Percentiles rank a stretch among this genome's conserved stretches.
phyloP scores from a whole-genome alignment of 345 rosid species.

The Capsella bursapastoris region DNA sequence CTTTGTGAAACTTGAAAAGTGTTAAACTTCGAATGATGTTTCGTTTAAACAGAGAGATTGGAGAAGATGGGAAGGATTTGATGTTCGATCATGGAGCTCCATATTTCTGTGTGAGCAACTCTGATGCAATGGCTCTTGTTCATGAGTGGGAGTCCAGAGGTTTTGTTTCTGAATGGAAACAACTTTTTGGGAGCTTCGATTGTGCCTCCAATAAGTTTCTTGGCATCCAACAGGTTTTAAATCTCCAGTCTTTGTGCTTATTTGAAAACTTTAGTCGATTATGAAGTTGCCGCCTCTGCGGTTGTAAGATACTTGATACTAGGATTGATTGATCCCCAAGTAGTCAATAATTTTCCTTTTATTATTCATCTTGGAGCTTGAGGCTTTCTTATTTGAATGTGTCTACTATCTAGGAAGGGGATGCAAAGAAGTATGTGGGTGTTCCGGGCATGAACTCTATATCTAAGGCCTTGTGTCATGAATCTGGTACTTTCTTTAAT shows the following conservation, averaged over 20 bases:
- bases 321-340: background rate
- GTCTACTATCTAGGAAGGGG: conserved; percentile 55
- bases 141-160: conserved; percentile 78
- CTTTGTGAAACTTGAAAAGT: background rate
- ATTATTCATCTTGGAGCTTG: conserved; percentile 2
- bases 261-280: background rate
- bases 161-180: conserved; percentile 74
- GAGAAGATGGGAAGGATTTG: conserved; percentile 70
- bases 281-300: background rate
- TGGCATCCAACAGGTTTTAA: conserved; percentile 60
- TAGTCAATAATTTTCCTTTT: background rate
- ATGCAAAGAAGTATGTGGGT: conserved; percentile 71
- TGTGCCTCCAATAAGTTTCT: conserved; percentile 57
- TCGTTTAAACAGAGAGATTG: conserved; percentile 56
- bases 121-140: conserved; percentile 60
- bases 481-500: conserved; percentile 53
- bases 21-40: background rate
- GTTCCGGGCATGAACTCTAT: conserved; percentile 87
- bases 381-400: conserved; percentile 2
- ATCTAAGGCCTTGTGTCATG: conserved; percentile 64
- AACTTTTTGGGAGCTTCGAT: conserved; percentile 64
- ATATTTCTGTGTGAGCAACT: conserved; percentile 56
- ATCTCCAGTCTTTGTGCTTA: background rate
- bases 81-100: conserved; percentile 91
- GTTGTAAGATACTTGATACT: background rate